Conservation (phyloP, 768 basidiomycete genomes). For the Mycena capillaripes region DNA sequence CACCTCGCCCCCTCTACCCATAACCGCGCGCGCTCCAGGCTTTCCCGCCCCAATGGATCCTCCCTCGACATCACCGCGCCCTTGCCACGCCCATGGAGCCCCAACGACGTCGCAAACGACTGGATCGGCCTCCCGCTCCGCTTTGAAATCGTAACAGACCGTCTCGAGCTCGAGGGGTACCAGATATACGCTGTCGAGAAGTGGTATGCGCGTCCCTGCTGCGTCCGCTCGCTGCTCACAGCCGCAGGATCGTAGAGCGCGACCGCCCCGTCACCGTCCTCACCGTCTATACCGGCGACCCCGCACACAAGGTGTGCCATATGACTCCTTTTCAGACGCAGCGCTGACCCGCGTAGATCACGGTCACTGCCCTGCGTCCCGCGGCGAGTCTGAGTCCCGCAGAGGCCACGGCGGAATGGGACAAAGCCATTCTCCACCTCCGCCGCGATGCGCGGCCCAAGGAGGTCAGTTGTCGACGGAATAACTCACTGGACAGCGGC, state of each 20-base stretch:
- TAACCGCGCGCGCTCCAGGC: slow-evolving; percentile 29
- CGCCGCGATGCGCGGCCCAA: slow-evolving; percentile 82
- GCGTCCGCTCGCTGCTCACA: background rate
- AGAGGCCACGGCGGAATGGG: slow-evolving; percentile 70
- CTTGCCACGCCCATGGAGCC: slow-evolving; percentile 15
- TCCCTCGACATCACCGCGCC: slow-evolving; percentile 40
- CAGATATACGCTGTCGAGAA: slow-evolving; percentile 92
- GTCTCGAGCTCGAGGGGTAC: slow-evolving; percentile 70
- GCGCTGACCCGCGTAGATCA: slow-evolving; percentile 59
- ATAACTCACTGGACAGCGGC: background rate
- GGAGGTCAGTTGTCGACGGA: slow-evolving; percentile 53
- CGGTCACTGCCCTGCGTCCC: slow-evolving; percentile 69
- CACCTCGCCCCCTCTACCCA: slow-evolving; percentile 32
- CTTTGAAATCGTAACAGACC: slow-evolving; percentile 65
- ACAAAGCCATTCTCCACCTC: slow-evolving; percentile 70
- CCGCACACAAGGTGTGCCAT: slow-evolving; percentile 68
- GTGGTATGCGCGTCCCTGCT: slow-evolving; percentile 61
- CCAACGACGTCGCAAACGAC: slow-evolving; percentile 38
- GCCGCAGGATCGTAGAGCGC: slow-evolving; percentile 75
- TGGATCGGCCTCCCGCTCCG: slow-evolving; percentile 63
- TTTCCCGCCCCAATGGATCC: slow-evolving; percentile 42
- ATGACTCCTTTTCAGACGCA: background rate
- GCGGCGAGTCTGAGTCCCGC: slow-evolving; percentile 53
- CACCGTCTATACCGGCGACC: slow-evolving; percentile 84
- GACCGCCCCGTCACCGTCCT: slow-evolving; percentile 71